Evolutionary conservation across 441 rosid genomes (phyloP).

Genomic region (Euphorbia corollata): DNA sequence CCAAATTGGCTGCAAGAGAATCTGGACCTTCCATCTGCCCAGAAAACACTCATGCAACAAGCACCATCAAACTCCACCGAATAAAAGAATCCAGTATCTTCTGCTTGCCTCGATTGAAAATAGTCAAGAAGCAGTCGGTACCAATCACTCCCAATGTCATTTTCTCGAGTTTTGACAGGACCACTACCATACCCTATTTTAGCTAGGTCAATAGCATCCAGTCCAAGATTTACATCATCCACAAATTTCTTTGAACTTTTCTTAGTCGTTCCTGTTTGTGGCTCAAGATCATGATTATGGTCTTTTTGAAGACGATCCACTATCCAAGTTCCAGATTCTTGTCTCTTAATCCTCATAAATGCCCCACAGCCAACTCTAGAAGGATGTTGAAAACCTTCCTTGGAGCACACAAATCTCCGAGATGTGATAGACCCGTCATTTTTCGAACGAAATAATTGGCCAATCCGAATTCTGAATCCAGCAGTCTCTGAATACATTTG

Average conservation of each 20-base stretch:
- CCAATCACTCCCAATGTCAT: slow-evolving; percentile 69
- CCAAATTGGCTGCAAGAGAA: slow-evolving; percentile 80
- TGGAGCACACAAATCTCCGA: slow-evolving; percentile 81
- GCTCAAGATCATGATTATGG: slow-evolving; percentile 66
- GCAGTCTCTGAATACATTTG: slow-evolving; percentile 52
- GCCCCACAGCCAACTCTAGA: slow-evolving; percentile 87
- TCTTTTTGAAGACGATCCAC: slow-evolving; percentile 69
- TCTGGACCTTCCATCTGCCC: slow-evolving; percentile 84
- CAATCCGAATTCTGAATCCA: slow-evolving; percentile 72
- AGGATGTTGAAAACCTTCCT: slow-evolving; percentile 93
- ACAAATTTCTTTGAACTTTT: slow-evolving; percentile 46
- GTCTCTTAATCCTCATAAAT: slow-evolving; percentile 82
- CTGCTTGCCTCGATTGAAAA: slow-evolving; percentile 67
- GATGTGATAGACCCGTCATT: slow-evolving; percentile 76
- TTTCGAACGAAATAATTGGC: slow-evolving; percentile 82
- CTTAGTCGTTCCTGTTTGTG: slow-evolving; percentile 26
- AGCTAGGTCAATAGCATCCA: slow-evolving; percentile 38
- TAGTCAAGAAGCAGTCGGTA: slow-evolving; percentile 53
- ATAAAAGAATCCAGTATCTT: slow-evolving; percentile 68
- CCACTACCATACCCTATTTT: slow-evolving; percentile 29
- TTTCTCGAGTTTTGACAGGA: slow-evolving; percentile 31
- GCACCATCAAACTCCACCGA: slow-evolving; percentile 52
- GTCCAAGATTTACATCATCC: slow-evolving; percentile 45
- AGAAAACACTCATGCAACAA: slow-evolving; percentile 55
- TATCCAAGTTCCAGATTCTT: slow-evolving; percentile 69